Percentiles rank a stretch among this genome's conserved stretches.
Conservation (phyloP, 2,329 filamentous ascomycete species). For the Phoma sp. region DNA sequence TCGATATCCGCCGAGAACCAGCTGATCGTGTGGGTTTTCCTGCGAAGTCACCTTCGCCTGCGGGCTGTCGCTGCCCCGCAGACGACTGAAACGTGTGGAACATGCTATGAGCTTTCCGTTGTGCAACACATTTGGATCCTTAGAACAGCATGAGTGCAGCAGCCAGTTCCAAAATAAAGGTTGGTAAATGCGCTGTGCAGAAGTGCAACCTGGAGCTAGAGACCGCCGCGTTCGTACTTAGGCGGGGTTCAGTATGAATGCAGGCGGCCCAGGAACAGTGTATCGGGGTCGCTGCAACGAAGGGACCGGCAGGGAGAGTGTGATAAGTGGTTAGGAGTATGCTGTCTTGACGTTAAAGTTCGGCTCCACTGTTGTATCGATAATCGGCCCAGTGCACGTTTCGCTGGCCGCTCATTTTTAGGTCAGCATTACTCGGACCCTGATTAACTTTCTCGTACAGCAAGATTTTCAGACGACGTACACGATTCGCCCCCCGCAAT, state of each 20-base stretch:
- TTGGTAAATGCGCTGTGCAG: constrained; percentile 17
- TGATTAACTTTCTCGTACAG: constrained; percentile 8
- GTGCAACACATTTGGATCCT: constrained; percentile 8
- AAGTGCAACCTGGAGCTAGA: constrained; percentile 7
- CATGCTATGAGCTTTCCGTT: constrained; percentile 41
- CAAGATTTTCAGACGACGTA: not conserved
- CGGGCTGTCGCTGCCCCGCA: constrained; percentile 40
- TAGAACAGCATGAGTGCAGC: constrained; percentile 16
- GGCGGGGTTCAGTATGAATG: constrained; percentile 23
- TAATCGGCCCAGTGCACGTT: constrained; percentile 4
- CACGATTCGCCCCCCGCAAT: constrained; percentile 16
- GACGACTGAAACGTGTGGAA: constrained; percentile 56
- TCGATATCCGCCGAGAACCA: constrained; percentile 55
- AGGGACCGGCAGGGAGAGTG: constrained; percentile 19
- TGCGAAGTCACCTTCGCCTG: constrained; percentile 42
- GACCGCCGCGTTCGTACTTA: constrained; percentile 20
- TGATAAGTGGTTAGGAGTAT: constrained; percentile 18
- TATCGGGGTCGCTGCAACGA: constrained; percentile 27
- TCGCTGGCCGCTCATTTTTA: constrained; percentile 1
- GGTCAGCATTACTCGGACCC: constrained; percentile 1
- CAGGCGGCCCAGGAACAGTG: constrained; percentile 13
- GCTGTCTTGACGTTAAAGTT: constrained; percentile 2
- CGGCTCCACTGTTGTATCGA: constrained; percentile 6
- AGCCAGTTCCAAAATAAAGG: constrained; percentile 11
- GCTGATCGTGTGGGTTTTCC: constrained; percentile 47